Conservation (phyloP, 768 basidiomycete species). For the Boletellus ananiceps region DNA sequence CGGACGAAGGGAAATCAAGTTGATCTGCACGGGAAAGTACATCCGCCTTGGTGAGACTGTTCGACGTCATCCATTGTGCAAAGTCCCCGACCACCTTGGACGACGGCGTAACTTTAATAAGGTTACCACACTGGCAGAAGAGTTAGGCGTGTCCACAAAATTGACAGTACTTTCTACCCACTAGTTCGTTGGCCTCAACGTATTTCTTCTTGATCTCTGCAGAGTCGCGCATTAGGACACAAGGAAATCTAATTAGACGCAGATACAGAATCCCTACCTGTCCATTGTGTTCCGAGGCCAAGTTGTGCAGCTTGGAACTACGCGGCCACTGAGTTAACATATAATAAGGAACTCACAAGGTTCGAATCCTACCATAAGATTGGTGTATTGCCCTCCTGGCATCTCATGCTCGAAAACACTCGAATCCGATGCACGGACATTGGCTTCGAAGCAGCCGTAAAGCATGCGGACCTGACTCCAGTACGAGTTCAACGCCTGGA, state of each 20-base stretch:
- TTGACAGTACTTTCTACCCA: slow-evolving; percentile 35
- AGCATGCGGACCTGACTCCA: slow-evolving; percentile 97
- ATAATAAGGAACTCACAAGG: slow-evolving; percentile 13
- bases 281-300: slow-evolving; percentile 96
- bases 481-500: slow-evolving; percentile 95
- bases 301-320: slow-evolving; percentile 99
- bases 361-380: slow-evolving; percentile 69
- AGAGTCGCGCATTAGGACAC: slow-evolving; percentile 1
- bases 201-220: slow-evolving; percentile 97
- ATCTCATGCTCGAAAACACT: slow-evolving; percentile 99
- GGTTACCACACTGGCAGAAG: slow-evolving; percentile 76
- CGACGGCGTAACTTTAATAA: slow-evolving; percentile 98
- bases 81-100: slow-evolving; percentile 99
- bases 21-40: slow-evolving; percentile 82
- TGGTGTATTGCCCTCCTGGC: slow-evolving; percentile 96
- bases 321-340: slow-evolving; percentile 16
- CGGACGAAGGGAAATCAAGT: slow-evolving; percentile 96
- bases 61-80: slow-evolving; percentile 98
- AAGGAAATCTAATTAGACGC: slow-evolving; percentile 7
- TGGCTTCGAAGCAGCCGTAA: slow-evolving; percentile 97
- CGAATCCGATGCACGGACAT: slow-evolving; percentile 94
- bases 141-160: slow-evolving; percentile 1
- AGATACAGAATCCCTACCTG: slow-evolving; percentile 41
- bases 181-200: slow-evolving; percentile 94
- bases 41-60: slow-evolving; percentile 81